Base-by-base conservation (phyloP, 2,329 filamentous ascomycete species). In the Meredithiella fracta region DNA sequence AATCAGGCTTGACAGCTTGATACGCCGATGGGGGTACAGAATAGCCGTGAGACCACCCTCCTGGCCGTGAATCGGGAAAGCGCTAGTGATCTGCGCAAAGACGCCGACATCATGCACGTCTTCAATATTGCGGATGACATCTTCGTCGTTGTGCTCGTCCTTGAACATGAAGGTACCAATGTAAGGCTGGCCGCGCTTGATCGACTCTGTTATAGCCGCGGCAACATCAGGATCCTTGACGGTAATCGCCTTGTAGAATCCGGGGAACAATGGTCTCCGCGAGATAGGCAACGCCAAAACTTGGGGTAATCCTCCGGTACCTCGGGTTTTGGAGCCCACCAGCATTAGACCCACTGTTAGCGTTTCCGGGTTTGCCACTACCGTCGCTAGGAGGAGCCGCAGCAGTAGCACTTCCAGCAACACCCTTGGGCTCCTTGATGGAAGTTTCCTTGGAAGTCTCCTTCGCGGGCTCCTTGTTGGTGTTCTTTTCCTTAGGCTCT, bases 231-330 rank as follows among this genome's bases (percentile, higher is more conserved):
- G 86, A 65, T 98, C 89, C 66, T 87, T 84, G 62, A 98, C 94
- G 2, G 91, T 98, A 62, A 98, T 92, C 8, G 92, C 91, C 70
- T 98, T 98, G 73, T 98, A 98, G 70, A 97, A 98, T 1, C 92
- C 92, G 1, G 92, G 92, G 69, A 97, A 98, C 11, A 98, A 73
- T 9, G 92, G 92, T 54, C 92, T 79, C 67, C 94, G 89, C 26
- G 88, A 86, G 64, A 98, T 96, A 6, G 92, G 92, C 56, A 98
- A 94, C 1, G 91, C 91, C 77, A 98, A 87, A 56, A 98, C 90
- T 67, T 97, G 92, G 92, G 92, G 67, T 98, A 98, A 47, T 96
- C 83, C 60, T 98, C 92, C 14, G 92, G 92, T 14, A 97, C 85
- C 2, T 84, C 80, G 1, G 89, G 86, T 70, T 97, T 97, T 63